A percentile compares a stretch with the other conserved stretches of the same genome.
Evolutionary conservation across 2,329 filamentous ascomycete species (phyloP).

Genomic region (Claviceps monticola): DNA sequence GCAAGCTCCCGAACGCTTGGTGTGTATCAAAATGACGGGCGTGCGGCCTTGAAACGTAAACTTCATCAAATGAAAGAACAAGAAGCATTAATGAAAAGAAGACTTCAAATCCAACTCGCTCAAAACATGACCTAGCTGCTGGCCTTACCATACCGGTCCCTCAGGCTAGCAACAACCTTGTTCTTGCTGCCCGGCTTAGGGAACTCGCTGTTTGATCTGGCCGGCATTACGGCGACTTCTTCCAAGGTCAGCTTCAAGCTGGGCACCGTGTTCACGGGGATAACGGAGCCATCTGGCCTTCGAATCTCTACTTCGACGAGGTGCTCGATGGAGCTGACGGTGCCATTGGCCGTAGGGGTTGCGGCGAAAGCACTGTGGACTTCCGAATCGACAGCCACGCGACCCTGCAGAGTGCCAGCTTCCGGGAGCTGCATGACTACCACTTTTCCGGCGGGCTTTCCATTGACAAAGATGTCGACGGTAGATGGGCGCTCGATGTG

Average conservation of each 20-base stretch:
- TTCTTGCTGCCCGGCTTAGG: constrained; percentile 13
- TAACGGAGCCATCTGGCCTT: constrained; percentile 19
- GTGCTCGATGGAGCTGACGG: constrained; percentile 1
- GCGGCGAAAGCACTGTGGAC: neutral
- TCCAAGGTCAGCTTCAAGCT: constrained; percentile 25
- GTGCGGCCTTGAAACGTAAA: too few species aligned
- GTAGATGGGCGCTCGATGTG: constrained; percentile 22
- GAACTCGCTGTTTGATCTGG: constrained; percentile 14
- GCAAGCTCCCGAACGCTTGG: too few species aligned
- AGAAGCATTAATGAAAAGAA: neutral
- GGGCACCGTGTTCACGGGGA: constrained; percentile 15
- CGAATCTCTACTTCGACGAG: neutral
- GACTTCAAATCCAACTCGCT: neutral
- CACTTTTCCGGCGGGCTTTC: constrained; percentile 19
- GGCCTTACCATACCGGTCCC: neutral
- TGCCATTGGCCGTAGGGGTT: neutral
- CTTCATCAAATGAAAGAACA: neutral
- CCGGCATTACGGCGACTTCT: constrained; percentile 16
- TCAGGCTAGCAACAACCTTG: neutral
- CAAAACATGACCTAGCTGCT: neutral
- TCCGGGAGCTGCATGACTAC: constrained; percentile 23
- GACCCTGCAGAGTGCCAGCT: constrained; percentile 18
- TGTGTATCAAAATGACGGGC: too few species aligned
- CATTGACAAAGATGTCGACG: constrained; percentile 21
- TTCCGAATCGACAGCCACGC: constrained; percentile 31